Conservation (phyloP, 164 flowering plant genomes). For the Protea cynaroides region DNA sequence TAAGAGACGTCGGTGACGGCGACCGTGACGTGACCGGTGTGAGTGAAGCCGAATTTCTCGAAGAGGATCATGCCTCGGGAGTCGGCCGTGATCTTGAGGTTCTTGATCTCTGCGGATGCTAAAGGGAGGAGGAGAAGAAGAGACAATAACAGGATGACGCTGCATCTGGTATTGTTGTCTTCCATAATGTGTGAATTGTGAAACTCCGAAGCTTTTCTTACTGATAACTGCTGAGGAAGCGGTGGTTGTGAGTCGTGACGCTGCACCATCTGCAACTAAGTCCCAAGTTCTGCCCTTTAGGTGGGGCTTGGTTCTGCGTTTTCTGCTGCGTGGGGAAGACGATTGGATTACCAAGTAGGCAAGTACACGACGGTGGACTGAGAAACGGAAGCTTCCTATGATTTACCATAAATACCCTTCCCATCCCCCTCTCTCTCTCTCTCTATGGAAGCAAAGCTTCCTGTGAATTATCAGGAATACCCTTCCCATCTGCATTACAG, state of each 20-base stretch:
- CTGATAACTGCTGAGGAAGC: not conserved
- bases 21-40: conserved; percentile 56
- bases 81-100: conserved; percentile 51
- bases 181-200: not conserved
- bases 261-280: not conserved
- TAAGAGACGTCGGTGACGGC: conserved; percentile 51
- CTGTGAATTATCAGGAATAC: too few species aligned
- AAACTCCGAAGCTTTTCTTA: not conserved
- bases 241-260: not conserved
- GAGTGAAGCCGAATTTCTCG: conserved; percentile 87
- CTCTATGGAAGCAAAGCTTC: too few species aligned
- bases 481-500: too few species aligned
- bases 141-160: conserved; percentile 6
- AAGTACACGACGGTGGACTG: not conserved
- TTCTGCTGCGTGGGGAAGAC: not conserved
- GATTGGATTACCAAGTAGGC: not conserved
- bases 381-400: too few species aligned
- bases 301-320: too few species aligned
- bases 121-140: conserved; percentile 23
- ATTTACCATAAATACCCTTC: too few species aligned
- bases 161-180: not conserved
- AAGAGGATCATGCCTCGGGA: conserved; percentile 70
- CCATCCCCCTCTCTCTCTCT: too few species aligned
- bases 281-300: too few species aligned
- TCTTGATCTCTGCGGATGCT: conserved; percentile 63